Conservation (phyloP, 805 yeast genomes). For the Pichia pseudocactophila region DNA sequence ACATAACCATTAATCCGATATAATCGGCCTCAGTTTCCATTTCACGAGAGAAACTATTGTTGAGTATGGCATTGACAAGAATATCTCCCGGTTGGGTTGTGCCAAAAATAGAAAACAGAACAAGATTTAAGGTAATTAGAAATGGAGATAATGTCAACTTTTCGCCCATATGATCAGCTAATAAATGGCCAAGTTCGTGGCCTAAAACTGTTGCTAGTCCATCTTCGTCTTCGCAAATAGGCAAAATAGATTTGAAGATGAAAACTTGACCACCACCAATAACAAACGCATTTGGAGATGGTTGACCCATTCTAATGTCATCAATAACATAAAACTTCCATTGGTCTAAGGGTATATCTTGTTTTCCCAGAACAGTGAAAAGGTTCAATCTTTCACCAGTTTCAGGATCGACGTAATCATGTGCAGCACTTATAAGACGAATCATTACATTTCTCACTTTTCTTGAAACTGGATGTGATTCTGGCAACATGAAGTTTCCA, state of each 20-base stretch:
- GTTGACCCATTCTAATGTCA: conserved; percentile 37
- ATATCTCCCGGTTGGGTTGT: conserved; percentile 42
- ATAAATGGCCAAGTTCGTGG: conserved; percentile 90
- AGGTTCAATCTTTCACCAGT: conserved; percentile 23
- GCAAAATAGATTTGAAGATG: conserved; percentile 70
- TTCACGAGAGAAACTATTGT: conserved; percentile 80
- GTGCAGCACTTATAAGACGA: conserved; percentile 52
- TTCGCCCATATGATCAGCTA: conserved; percentile 88
- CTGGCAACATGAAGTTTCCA: conserved; percentile 47
- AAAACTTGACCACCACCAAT: conserved; percentile 95
- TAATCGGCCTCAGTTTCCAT: conserved; percentile 97
- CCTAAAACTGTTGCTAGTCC: conserved; percentile 93
- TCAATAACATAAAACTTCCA: conserved; percentile 83
- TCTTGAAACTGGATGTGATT: conserved; percentile 46
- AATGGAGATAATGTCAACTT: conserved; percentile 71
- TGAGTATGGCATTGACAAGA: conserved; percentile 45
- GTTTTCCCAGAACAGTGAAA: conserved; percentile 18
- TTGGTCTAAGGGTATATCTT: conserved; percentile 28
- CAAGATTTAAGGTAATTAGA: conserved; percentile 43
- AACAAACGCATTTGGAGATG: conserved; percentile 96
- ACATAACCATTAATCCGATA: conserved; percentile 88
- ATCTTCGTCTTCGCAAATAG: conserved; percentile 72
- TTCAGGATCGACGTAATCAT: conserved; percentile 29
- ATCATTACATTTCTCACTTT: conserved; percentile 56
- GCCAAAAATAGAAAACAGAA: conserved; percentile 56